Evolutionary conservation across 2,329 filamentous ascomycete genomes (phyloP), one percentile per base, ranked within the genome.

Genomic region (Colletotrichum sidae): DNA sequence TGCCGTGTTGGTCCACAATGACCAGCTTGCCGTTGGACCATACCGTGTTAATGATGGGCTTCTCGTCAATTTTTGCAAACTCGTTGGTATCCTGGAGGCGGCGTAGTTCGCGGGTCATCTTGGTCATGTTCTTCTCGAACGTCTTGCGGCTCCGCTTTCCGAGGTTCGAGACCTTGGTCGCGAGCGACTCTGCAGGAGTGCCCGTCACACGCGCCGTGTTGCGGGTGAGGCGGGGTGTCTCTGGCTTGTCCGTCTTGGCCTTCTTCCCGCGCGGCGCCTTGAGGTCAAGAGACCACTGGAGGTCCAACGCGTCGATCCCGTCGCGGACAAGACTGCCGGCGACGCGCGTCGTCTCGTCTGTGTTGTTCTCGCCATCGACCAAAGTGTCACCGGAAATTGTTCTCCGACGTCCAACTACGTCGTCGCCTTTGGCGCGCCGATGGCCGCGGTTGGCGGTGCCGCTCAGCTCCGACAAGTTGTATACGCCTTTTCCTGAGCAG

Each of bases 1-100:
- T 45, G 46, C 80, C 77, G 42, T 77, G 74, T 44, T 78, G 78
- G 55, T 80, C 80, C 62, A 80, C 80, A 44, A 83, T 79, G 45
- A 90, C 78, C 61, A 83, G 85, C 73, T 90, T 90, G 61, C 88
- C 88, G 68, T 90, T 90, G 70, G 85, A 86, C 88, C 88, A 90
- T 34, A 88, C 81, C 2, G 86, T 88, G 69, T 86, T 81, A 8
- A 85, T 47, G 4, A 90, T 83, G 6, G 87, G 87, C 56, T 83
- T 79, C 12, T 83, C 83, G 58, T 90, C 88, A 25, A 89, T 84
- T 51, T 84, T 82, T 1, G 84, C 79, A 67, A 83, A 90, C 70
- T 90, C 88, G 63, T 88, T 86, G 66, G 89, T 86, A 76, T 91
- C 84, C 77, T 85, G 82, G 56, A 93, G 74, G 67, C 85, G 81